Evolutionary conservation across 2,329 filamentous ascomycete species (phyloP).

Genomic region (Seiridium cupressi): DNA sequence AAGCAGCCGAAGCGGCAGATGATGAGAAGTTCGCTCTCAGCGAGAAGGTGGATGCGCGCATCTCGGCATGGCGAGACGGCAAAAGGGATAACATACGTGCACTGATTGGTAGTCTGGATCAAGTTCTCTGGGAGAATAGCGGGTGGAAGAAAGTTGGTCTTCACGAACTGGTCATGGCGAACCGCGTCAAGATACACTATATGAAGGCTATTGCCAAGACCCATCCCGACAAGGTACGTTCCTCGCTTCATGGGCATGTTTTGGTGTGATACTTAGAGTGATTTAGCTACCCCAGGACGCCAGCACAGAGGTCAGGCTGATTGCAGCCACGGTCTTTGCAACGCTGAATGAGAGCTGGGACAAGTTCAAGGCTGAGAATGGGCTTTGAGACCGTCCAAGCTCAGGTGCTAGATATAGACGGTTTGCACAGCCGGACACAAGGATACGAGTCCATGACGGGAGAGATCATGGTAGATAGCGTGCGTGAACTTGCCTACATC

Average conservation of each 20-base stretch:
- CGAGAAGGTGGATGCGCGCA: constrained; percentile 78
- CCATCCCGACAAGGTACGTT: constrained; percentile 92
- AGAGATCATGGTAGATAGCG: no score
- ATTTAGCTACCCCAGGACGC: constrained; percentile 61
- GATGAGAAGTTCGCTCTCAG: constrained; percentile 89
- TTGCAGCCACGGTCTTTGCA: constrained; percentile 64
- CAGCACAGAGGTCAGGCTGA: constrained; percentile 63
- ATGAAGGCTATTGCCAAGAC: constrained; percentile 99
- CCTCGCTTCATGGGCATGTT: no score
- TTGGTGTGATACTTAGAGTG: constrained; percentile 10
- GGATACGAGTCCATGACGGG: no score
- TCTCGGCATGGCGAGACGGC: constrained; percentile 81
- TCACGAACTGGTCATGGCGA: constrained; percentile 87
- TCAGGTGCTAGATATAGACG: no score
- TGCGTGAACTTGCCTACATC: no score
- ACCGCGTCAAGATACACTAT: constrained; percentile 95
- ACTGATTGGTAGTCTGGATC: constrained; percentile 80
- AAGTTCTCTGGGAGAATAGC: constrained; percentile 85
- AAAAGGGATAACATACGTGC: constrained; percentile 92
- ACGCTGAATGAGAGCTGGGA: constrained; percentile 73
- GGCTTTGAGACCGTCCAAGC: constrained; percentile 40
- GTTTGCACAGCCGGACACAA: no score
- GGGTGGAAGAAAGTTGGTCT: constrained; percentile 97
- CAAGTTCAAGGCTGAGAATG: constrained; percentile 69
- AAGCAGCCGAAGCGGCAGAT: constrained; percentile 80